Conservation (phyloP, 2,329 filamentous ascomycete genomes). For the Xylaria sp. region DNA sequence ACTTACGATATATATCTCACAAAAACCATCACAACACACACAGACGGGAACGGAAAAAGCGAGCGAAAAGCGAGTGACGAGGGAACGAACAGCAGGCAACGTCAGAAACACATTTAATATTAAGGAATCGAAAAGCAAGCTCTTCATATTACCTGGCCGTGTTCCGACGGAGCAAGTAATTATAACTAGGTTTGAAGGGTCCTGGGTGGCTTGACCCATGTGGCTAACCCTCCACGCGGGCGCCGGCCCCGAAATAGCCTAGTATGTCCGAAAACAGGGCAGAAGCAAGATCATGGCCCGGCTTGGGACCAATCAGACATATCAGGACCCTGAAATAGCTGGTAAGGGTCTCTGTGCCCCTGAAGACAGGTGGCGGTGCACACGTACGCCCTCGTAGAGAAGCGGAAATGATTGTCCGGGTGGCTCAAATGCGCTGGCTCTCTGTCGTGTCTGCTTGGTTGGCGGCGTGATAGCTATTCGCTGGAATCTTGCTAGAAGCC, state of each 20-base stretch:
- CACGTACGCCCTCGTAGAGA: constrained; percentile 23
- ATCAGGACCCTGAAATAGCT: constrained; percentile 19
- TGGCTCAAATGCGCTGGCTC: constrained; percentile 13
- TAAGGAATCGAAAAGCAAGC: constrained; percentile 14
- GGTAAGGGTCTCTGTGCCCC: constrained; percentile 13
- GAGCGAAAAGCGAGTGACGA: background rate
- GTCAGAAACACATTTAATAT: background rate
- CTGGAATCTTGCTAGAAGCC: background rate
- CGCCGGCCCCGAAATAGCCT: background rate
- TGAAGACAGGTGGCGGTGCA: constrained; percentile 36
- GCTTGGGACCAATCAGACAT: constrained; percentile 16
- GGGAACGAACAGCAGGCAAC: background rate
- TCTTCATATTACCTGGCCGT: constrained; percentile 7
- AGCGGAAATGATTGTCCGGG: constrained; percentile 28
- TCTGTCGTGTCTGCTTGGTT: background rate
- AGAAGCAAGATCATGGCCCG: constrained; percentile 25
- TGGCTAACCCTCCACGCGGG: constrained; percentile 31
- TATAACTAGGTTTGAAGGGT: constrained; percentile 33
- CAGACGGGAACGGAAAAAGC: no score
- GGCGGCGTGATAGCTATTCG: background rate
- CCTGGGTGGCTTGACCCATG: constrained; percentile 37
- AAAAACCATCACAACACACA: constrained; percentile 13
- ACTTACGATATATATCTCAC: constrained; percentile 14
- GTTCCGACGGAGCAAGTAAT: constrained; percentile 17
- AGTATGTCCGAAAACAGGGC: constrained; percentile 32